Evolutionary conservation across 768 basidiomycete species (phyloP).

Genomic region (Termitomyces sp.): DNA sequence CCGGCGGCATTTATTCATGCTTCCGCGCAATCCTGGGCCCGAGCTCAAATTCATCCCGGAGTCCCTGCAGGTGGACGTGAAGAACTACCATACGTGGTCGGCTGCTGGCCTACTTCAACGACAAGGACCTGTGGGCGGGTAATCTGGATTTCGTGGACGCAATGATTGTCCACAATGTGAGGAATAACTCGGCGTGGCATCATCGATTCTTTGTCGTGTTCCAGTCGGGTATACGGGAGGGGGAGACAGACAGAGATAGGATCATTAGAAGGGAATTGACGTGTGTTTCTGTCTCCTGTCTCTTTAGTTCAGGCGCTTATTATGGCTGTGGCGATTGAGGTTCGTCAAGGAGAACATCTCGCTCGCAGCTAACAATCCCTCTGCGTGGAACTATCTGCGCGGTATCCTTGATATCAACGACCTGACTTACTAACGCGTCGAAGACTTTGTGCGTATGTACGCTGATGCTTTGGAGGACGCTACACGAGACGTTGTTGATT

Average conservation of each 20-base stretch:
- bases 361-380: slow-evolving; percentile 86
- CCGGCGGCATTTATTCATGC: slow-evolving; percentile 66
- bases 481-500: slow-evolving; percentile 48
- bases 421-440: slow-evolving; percentile 50
- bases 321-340: slow-evolving; percentile 29
- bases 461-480: slow-evolving; percentile 25
- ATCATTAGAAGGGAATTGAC: slow-evolving; percentile 65
- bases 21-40: slow-evolving; percentile 43
- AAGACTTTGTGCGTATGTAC: slow-evolving; percentile 64
- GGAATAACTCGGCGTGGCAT: slow-evolving; percentile 99
- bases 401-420: slow-evolving; percentile 66
- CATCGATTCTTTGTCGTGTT: slow-evolving; percentile 89
- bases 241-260: slow-evolving; percentile 57
- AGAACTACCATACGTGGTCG: slow-evolving; percentile 99
- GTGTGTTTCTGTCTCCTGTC: slow-evolving; percentile 42
- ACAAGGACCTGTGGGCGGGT: slow-evolving; percentile 60
- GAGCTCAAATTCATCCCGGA: slow-evolving; percentile 81
- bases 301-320: not conserved
- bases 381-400: slow-evolving; percentile 96
- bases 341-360: slow-evolving; percentile 83
- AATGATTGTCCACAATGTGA: slow-evolving; percentile 68
- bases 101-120: slow-evolving; percentile 81
- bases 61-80: slow-evolving; percentile 71
- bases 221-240: slow-evolving; percentile 53
- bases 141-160: slow-evolving; percentile 74